Base-by-base conservation (phyloP, 179 eudicot genomes). In the Actinidia arguta region DNA sequence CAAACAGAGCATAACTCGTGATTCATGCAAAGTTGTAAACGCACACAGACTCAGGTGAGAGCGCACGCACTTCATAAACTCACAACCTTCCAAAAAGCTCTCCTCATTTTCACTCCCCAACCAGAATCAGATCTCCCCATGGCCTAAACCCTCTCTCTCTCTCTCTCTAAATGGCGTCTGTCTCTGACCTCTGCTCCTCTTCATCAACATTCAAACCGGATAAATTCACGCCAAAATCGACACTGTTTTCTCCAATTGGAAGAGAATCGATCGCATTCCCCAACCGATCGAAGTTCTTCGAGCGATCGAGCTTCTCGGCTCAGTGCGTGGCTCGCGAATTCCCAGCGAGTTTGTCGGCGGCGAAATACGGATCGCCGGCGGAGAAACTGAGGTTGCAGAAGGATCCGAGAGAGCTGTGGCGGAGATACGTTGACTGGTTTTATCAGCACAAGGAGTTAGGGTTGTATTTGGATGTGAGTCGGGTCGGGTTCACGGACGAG, bases 391-490 rank as follows among this genome's bases (percentile, higher is more conserved):
- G 76, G 59, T 83, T 93, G 27, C 82, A 86, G 52, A 96, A 94
- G 59, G 93, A 91, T 66, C 94, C 98, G 0, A 79, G 61, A 10
- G 85, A 84, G 14, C 85, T 94, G 44, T 96, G 99, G 99, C 72
- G 79, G 61, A 58, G 98, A 7, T 96, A 93, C 84, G 89, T 90
- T 27, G 94, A 93, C n/a, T 96, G 97, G 99, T 75, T 96, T 47
- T 96, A 96, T 86, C 99, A 94, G 86, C 99, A 96, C 86, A 93
- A 91, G 88, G 98, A 94, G n/a, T 80, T 96, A 22, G 99, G 99
- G 9, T 71, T 96, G 71, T 93, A 92, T 78, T 80, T 96, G 85
- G 99, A 96, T 76, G 97, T 96, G 31, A 94, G 98, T 27, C 90
- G 99, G 85, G 85, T 96, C 72, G 98, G 98, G 68, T 96, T 96